Conservation (phyloP, 768 basidiomycete genomes). For the Amanita rubescens region DNA sequence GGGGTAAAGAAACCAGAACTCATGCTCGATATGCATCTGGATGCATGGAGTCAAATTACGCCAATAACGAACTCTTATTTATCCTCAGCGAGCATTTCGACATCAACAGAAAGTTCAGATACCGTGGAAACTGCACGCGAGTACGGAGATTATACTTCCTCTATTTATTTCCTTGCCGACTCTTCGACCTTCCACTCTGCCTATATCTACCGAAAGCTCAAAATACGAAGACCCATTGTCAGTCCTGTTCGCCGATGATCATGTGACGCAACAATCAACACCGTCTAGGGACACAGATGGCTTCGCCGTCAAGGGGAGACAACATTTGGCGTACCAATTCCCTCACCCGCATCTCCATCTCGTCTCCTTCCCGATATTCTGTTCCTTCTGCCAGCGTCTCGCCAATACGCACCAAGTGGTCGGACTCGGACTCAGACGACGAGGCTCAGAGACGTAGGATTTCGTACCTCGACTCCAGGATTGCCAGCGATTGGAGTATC, state of each 20-base stretch:
- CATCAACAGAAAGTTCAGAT: conserved; percentile 1
- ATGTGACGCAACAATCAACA: not conserved
- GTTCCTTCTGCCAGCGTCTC: not conserved
- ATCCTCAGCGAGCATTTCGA: conserved; percentile 2
- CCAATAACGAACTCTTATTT: not conserved
- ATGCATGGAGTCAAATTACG: conserved; percentile 3
- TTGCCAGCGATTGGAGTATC: not conserved
- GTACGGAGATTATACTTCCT: conserved; percentile 8
- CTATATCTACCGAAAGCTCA: conserved; percentile 1
- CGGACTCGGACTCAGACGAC: not conserved
- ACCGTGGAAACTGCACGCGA: conserved; percentile 6
- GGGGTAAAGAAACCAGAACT: not conserved
- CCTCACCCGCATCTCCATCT: not conserved
- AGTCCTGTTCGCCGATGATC: not conserved
- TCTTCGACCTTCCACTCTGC: conserved; percentile 1
- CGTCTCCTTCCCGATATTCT: conserved; percentile 6
- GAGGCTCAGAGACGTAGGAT: not conserved
- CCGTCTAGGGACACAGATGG: conserved; percentile 2
- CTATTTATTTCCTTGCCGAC: conserved; percentile 5
- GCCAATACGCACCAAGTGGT: conserved; percentile 1
- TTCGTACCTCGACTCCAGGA: not conserved
- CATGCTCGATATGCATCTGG: conserved; percentile 7
- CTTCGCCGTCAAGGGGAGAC: not conserved
- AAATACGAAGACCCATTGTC: conserved; percentile 4
- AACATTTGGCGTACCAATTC: not conserved